Conservation (phyloP, 2,329 filamentous ascomycete species). For the Alternaria alternata region DNA sequence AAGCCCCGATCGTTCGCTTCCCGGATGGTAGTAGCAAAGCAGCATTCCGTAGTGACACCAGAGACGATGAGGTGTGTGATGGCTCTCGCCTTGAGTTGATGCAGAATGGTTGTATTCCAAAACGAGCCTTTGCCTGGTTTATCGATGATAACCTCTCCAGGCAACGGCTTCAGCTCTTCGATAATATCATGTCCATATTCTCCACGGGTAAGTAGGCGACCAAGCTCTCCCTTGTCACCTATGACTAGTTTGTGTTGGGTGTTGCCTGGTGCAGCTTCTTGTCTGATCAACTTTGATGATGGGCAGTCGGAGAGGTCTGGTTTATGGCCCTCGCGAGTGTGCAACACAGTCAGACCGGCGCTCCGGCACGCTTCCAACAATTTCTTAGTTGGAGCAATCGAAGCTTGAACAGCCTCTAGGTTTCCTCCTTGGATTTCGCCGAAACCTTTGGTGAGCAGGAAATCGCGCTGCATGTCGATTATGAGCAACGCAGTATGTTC, state of each 20-base stretch:
- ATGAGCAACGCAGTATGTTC: constrained; percentile 59
- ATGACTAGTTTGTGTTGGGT: constrained; percentile 58
- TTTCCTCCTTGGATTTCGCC: constrained; percentile 61
- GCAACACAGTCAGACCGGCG: constrained; percentile 57
- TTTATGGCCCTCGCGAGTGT: constrained; percentile 60
- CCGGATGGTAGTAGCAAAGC: constrained; percentile 64
- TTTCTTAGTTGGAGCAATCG: constrained; percentile 52
- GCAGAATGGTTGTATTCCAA: constrained; percentile 64
- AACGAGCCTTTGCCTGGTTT: constrained; percentile 68
- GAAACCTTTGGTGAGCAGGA: constrained; percentile 60
- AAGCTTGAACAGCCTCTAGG: constrained; percentile 50
- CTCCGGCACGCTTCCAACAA: constrained; percentile 54
- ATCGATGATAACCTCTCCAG: constrained; percentile 64
- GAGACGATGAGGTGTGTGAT: constrained; percentile 66
- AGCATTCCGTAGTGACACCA: constrained; percentile 68
- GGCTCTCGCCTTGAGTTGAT: constrained; percentile 61
- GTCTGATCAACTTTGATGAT: constrained; percentile 60
- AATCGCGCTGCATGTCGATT: constrained; percentile 63
- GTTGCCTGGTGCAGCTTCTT: constrained; percentile 57
- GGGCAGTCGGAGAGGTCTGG: constrained; percentile 63
- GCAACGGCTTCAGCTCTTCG: constrained; percentile 60
- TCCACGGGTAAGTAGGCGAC: constrained; percentile 61
- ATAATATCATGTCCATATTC: constrained; percentile 65
- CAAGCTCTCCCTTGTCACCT: constrained; percentile 62
- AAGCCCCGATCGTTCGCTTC: constrained; percentile 69